Conservation (phyloP, 179 eudicot species). For the Kewa caespitosa region DNA sequence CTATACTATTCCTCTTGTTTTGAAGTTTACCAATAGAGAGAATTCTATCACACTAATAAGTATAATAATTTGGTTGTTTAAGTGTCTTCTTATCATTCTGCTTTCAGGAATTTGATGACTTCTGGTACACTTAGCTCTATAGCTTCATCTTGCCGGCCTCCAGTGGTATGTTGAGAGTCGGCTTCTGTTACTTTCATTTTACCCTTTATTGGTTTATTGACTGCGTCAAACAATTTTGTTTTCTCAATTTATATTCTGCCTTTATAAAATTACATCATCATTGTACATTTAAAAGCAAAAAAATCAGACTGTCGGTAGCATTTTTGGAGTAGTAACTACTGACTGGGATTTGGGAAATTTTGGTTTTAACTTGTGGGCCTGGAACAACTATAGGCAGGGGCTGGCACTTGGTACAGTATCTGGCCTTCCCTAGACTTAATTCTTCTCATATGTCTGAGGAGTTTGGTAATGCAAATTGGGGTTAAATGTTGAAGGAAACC, state of each 20-base stretch:
- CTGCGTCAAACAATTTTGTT: background rate
- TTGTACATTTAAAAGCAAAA: background rate
- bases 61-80: background rate
- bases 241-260: background rate
- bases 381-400: no score
- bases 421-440: background rate
- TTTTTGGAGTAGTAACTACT: background rate
- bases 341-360: background rate
- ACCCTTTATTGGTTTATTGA: background rate
- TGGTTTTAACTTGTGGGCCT: background rate
- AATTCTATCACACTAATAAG: background rate
- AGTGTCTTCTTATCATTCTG: background rate
- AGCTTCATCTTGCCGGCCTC: slow-evolving; percentile 22
- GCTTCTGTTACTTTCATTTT: background rate
- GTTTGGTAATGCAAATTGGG: background rate
- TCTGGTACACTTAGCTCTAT: slow-evolving; percentile 10
- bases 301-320: background rate
- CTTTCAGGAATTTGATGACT: slow-evolving; percentile 23
- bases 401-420: no score
- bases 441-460: background rate
- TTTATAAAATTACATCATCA: background rate
- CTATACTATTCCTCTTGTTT: background rate
- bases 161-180: slow-evolving; percentile 20
- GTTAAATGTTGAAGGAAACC: background rate
- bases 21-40: background rate